A percentile compares a stretch with the other conserved stretches of the same genome.
Conservation (phyloP, 257 asterid genomes). For the Avicennia marina region DNA sequence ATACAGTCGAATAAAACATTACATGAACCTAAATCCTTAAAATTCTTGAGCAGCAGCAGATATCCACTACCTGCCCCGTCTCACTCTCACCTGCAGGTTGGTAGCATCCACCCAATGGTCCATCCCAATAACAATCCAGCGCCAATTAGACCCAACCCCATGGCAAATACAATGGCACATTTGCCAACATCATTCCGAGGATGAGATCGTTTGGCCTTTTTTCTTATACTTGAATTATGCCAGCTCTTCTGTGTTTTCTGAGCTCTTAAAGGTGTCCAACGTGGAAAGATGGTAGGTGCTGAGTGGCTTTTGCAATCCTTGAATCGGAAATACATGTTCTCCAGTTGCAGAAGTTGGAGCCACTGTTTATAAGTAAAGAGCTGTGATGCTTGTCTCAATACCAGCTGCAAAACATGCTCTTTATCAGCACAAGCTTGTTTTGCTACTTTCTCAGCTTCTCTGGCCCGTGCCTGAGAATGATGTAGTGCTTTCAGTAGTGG, state of each 20-base stretch:
- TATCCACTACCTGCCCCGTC: too few species aligned
- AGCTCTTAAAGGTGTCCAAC: constrained; percentile 30
- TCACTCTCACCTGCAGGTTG: too few species aligned
- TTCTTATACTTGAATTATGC: constrained; percentile 29
- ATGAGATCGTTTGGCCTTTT: constrained; percentile 36
- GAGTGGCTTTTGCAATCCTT: constrained; percentile 36
- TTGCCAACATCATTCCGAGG: constrained; percentile 41
- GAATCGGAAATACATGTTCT: constrained; percentile 56
- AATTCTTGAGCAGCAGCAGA: too few species aligned
- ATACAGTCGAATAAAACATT: too few species aligned
- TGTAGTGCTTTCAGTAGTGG: constrained; percentile 69
- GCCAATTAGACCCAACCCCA: constrained; percentile 80
- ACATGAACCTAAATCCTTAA: too few species aligned
- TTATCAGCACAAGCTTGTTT: constrained; percentile 65
- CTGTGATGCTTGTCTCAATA: constrained; percentile 78
- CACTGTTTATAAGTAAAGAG: constrained; percentile 85
- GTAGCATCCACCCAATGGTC: constrained; percentile 78
- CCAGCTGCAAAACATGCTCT: constrained; percentile 66
- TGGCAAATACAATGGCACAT: constrained; percentile 58
- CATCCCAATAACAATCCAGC: constrained; percentile 85
- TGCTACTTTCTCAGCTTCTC: constrained; percentile 86
- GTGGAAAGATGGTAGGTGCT: constrained; percentile 27
- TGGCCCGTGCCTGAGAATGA: constrained; percentile 98
- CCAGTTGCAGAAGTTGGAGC: constrained; percentile 81
- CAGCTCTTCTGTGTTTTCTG: too few species aligned